A percentile compares a stretch with the other conserved stretches of the same genome.
These are phyloP conservation scores for Solanum sitiens DNA, from an alignment of 257 asterid species.

Conservation along the genomic window DNA sequence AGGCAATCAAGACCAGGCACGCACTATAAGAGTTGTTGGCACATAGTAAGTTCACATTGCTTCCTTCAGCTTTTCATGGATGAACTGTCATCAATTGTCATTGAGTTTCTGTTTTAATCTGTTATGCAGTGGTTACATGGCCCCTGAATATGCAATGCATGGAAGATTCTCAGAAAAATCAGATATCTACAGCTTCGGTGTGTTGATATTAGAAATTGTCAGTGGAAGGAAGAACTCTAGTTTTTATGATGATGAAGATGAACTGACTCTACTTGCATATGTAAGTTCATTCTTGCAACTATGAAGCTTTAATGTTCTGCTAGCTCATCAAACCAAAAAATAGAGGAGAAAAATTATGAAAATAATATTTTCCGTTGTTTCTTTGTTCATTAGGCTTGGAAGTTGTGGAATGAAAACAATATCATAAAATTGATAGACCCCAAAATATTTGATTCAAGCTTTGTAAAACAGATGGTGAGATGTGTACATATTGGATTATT, in stretches of 20 bases:
- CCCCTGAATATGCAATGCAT: constrained; percentile 64
- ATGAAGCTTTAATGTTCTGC: not conserved
- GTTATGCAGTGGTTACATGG: constrained; percentile 60
- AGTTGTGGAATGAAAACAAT: constrained; percentile 34
- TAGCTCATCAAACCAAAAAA: too few relatives aligned
- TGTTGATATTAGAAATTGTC: constrained; percentile 48
- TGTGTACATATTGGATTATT: constrained; percentile 16
- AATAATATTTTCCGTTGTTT: not conserved
- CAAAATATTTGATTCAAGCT: constrained; percentile 11
- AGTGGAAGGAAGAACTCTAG: constrained; percentile 45
- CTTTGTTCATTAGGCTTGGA: constrained; percentile 35
- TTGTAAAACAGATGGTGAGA: constrained; percentile 22
- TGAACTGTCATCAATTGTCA: not conserved
- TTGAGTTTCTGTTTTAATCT: not conserved
- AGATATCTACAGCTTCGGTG: constrained; percentile 64
- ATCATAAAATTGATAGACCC: constrained; percentile 18
- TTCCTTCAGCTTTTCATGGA: not conserved
- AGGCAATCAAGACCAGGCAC: constrained; percentile 43
- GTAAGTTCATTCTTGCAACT: constrained; percentile 24
- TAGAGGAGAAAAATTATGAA: not conserved
- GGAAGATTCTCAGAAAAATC: constrained; percentile 68
- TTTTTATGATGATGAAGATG: constrained; percentile 12
- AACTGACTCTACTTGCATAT: constrained; percentile 39
- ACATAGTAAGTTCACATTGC: constrained; percentile 40
- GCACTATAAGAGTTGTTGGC: constrained; percentile 50